Conservation (phyloP, 1,284 basidiomycete species). For the Sporisorium sorghi region DNA sequence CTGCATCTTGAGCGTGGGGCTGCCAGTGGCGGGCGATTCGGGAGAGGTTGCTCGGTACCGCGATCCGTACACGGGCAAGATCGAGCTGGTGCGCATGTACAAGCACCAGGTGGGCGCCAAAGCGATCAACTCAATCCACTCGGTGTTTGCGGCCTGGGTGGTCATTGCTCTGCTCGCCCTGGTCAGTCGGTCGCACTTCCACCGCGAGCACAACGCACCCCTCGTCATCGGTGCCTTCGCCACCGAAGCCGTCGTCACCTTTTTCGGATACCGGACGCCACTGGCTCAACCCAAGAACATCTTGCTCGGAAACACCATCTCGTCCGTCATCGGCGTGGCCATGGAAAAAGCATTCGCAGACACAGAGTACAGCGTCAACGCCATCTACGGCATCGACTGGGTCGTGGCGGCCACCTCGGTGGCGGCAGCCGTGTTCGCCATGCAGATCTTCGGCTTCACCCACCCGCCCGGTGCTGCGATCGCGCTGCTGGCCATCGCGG, state of each 20-base stretch:
- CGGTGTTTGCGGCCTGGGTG: constrained; percentile 37
- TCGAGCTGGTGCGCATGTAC: constrained; percentile 40
- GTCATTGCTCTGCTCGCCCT: constrained; percentile 32
- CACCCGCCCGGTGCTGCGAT: constrained; percentile 64
- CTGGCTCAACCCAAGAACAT: constrained; percentile 61
- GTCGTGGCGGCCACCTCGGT: constrained; percentile 39
- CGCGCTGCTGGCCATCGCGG: constrained; percentile 51
- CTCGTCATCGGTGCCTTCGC: constrained; percentile 55
- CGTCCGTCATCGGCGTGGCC: constrained; percentile 54
- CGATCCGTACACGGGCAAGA: constrained; percentile 30
- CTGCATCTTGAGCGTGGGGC: constrained; percentile 32
- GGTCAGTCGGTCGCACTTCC: constrained; percentile 30
- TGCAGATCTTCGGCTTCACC: constrained; percentile 60
- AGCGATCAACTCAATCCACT: constrained; percentile 39
- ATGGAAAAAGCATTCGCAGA: constrained; percentile 49
- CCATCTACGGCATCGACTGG: constrained; percentile 52
- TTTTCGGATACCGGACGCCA: constrained; percentile 48
- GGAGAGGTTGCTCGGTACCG: constrained; percentile 31
- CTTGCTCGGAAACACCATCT: constrained; percentile 57
- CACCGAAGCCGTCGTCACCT: constrained; percentile 62
- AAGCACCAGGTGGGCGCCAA: constrained; percentile 27
- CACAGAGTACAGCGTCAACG: constrained; percentile 44
- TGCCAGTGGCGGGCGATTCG: constrained; percentile 25
- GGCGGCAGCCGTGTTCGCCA: constrained; percentile 42
- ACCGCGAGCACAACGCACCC: constrained; percentile 36